Evolutionary conservation across 768 basidiomycete genomes (phyloP), one percentile per base, ranked within the genome.

Genomic region (Amanita rubescens): DNA sequence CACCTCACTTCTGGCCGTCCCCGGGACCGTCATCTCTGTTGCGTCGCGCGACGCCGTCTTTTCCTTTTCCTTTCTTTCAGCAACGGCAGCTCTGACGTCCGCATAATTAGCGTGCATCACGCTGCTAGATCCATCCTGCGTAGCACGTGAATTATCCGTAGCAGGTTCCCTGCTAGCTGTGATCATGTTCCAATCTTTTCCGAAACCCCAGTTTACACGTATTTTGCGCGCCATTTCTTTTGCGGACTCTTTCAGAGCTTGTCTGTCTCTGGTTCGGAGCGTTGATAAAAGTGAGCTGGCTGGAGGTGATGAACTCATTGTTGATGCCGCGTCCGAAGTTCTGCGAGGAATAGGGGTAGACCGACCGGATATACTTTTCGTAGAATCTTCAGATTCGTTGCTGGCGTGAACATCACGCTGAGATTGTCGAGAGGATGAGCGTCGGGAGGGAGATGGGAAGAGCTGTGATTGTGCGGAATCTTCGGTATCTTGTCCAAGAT

Each of bases 161-260:
- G 9, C 54, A 42, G 15, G 63, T 52, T 52, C 55, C 53, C 34
- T 44, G 45, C 32, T 60, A 17, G 14, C 20, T 20, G 39, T 17
- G 58, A 59, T 51, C 43, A 58, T 65, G 50, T 58, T 66, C 43
- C 55, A 65, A 53, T 84, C 81, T 65, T 80, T 84, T 69, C 77
- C 82, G 65, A 82, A 62, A 11, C 79, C 73, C 86, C 90, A 94
- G 54, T 82, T 90, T 24, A 83, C 84, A 20, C 92, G 85, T 92
- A 92, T 95, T 65, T 95, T 95, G 55, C 86, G 83, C 76, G 96
- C 85, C 8, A 88, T 79, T 63, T 96, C 94, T 64, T 86, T 88
- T 11, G 93, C 90, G 0, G 87, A 82, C 60, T 88, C 85, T 58
- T 83, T 85, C 41, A 94, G 71, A 6, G 89, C 88, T 65, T 94